phyloP scores from a whole-genome alignment of 208 protist species.

The Trypanosoma scelopori region DNA sequence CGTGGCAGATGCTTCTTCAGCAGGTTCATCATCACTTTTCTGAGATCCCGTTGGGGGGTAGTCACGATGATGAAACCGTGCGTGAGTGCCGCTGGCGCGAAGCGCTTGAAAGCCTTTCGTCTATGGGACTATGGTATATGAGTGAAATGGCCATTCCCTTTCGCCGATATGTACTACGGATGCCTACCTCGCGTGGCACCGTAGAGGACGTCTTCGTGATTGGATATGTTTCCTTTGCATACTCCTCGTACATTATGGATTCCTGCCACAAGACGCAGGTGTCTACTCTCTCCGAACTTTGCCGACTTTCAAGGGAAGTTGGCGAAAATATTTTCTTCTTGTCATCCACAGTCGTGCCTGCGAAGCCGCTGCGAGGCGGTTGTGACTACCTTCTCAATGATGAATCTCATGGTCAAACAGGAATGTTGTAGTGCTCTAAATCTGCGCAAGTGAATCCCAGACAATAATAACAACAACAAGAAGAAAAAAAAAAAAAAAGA shows the following conservation, averaged over 20 bases:
- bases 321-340: slow-evolving; percentile 51
- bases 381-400: not conserved
- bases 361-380: not conserved
- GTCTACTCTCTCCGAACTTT: slow-evolving; percentile 40
- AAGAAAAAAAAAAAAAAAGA: too few relatives aligned
- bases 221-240: slow-evolving; percentile 62
- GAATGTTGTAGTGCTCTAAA: too few relatives aligned
- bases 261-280: slow-evolving; percentile 46
- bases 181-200: slow-evolving; percentile 32
- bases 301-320: slow-evolving; percentile 45
- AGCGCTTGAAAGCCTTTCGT: slow-evolving; percentile 71
- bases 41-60: not conserved
- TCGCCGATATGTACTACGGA: slow-evolving; percentile 59
- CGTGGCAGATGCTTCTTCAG: slow-evolving; percentile 54
- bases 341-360: slow-evolving; percentile 37
- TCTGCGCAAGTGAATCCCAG: too few relatives aligned
- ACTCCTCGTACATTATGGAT: slow-evolving; percentile 82
- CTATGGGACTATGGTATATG: slow-evolving; percentile 70
- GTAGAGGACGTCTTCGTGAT: slow-evolving; percentile 52
- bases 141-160: slow-evolving; percentile 65
- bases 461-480: too few relatives aligned
- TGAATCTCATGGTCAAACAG: too few relatives aligned
- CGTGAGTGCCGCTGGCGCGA: slow-evolving; percentile 27
- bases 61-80: not conserved
- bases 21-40: slow-evolving; percentile 50